These are phyloP conservation scores for Saccharomycopsis malanga DNA, from an alignment of 805 yeast genomes.

Conservation along the genomic window DNA sequence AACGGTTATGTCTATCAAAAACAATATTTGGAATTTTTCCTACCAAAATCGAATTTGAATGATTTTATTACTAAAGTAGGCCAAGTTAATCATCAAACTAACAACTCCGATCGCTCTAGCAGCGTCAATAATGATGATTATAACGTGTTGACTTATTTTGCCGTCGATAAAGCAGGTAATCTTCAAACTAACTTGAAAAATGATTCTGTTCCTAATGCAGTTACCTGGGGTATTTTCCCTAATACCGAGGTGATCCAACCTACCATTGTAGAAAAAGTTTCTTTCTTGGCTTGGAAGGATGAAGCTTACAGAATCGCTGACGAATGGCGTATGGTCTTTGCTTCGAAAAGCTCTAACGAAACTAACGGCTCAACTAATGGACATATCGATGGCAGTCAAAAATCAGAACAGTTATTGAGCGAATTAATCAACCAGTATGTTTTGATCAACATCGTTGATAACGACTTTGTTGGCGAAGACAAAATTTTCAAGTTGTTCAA, in stretches of 20 bases:
- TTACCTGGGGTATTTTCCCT: conserved; percentile 98
- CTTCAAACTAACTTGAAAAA: conserved; percentile 62
- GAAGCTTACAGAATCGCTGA: conserved; percentile 78
- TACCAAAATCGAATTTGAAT: conserved; percentile 45
- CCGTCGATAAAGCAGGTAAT: conserved; percentile 53
- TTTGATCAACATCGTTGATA: conserved; percentile 84
- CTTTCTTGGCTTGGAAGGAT: conserved; percentile 96
- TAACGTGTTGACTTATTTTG: conserved; percentile 65
- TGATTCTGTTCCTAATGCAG: conserved; percentile 78
- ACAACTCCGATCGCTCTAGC: conserved; percentile 13
- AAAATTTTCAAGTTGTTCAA: conserved; percentile 51
- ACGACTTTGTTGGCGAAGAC: conserved; percentile 59
- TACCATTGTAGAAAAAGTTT: conserved; percentile 85
- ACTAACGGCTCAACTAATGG: conserved; percentile 28
- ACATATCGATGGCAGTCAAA: conserved; percentile 28
- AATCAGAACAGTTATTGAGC: conserved; percentile 37
- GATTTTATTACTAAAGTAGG: conserved; percentile 28
- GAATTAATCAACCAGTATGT: conserved; percentile 52
- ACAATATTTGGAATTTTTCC: conserved; percentile 81
- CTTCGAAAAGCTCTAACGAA: conserved; percentile 26
- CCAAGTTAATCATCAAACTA: conserved; percentile 4
- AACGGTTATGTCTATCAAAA: conserved; percentile 92
- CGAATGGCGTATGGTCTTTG: conserved; percentile 66
- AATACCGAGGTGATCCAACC: conserved; percentile 93
- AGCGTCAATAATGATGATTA: conserved; percentile 25